Evolutionary conservation across 345 rosid species (phyloP).

Genomic region (Microthlaspi erraticum): DNA sequence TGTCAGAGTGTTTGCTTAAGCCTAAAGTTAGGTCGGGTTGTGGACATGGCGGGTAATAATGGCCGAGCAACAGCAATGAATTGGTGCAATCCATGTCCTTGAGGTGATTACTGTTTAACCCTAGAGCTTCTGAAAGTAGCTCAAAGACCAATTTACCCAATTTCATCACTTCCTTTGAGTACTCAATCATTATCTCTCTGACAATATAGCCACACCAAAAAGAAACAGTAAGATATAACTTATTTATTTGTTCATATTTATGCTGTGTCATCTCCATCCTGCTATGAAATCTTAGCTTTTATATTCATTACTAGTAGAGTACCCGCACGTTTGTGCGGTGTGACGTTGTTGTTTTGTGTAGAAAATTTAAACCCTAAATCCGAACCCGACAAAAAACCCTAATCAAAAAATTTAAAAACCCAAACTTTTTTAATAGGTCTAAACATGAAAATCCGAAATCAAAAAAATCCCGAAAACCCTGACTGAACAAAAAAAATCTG

Average conservation of each 20-base stretch:
- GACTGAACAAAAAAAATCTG: no score
- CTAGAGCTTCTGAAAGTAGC: conserved; percentile 63
- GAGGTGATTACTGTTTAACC: conserved; percentile 50
- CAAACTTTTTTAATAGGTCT: no score
- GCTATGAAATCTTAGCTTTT: no score
- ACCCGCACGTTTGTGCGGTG: no score
- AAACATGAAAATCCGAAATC: no score
- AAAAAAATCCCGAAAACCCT: no score
- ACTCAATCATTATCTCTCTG: conserved; percentile 53
- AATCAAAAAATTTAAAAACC: no score
- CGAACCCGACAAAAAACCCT: no score
- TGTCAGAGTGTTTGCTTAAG: conserved; percentile 52
- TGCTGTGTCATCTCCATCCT: no score
- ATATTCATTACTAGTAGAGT: no score
- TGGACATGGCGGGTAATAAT: conserved; percentile 66
- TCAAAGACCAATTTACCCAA: conserved; percentile 53
- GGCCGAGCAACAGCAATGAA: conserved; percentile 47
- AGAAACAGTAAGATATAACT: not conserved
- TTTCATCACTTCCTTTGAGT: conserved; percentile 50
- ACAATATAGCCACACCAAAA: not conserved
- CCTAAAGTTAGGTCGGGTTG: conserved; percentile 62
- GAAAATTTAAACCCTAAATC: no score
- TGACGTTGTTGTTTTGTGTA: no score
- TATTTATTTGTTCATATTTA: not conserved
- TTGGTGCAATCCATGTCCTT: conserved; percentile 51